Conservation (phyloP, 495 filamentous ascomycete species). For the Penicillium mononematosum region DNA sequence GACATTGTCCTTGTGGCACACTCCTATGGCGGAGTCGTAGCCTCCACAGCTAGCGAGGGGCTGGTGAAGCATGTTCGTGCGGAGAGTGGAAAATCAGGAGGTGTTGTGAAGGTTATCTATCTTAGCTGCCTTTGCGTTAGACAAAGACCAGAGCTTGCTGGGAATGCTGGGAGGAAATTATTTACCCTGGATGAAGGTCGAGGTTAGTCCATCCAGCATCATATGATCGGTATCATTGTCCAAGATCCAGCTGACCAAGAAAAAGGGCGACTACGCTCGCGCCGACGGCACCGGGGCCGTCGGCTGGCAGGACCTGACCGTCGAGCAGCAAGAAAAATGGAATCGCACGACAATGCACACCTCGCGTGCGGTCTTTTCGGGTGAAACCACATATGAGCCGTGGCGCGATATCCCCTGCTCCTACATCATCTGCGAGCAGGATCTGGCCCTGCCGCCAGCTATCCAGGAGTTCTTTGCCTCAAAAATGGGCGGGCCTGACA, state of each 20-base stretch:
- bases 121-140: conserved; percentile 40
- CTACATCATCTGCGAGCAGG: conserved; percentile 37
- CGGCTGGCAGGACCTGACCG: conserved; percentile 27
- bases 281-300: conserved; percentile 16
- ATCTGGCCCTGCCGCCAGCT: conserved; percentile 27
- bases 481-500: conserved; percentile 22
- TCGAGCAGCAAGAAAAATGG: conserved; percentile 22
- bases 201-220: conserved; percentile 18
- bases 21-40: conserved; percentile 52
- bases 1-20: conserved; percentile 51
- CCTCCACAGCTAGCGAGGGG: conserved; percentile 42
- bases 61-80: conserved; percentile 32
- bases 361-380: conserved; percentile 25
- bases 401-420: conserved; percentile 28
- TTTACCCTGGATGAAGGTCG: conserved; percentile 31
- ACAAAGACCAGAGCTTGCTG: conserved; percentile 29
- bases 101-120: conserved; percentile 42
- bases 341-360: conserved; percentile 17
- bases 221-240: neutral
- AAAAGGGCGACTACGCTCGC: conserved; percentile 27
- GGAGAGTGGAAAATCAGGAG: conserved; percentile 34
- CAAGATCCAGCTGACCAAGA: neutral
- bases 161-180: conserved; percentile 28
- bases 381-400: conserved; percentile 24
- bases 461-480: conserved; percentile 34